Percentiles rank a stretch among this genome's conserved stretches.
Conservation (phyloP, 441 rosid species). For the Erysimum cheiri region DNA sequence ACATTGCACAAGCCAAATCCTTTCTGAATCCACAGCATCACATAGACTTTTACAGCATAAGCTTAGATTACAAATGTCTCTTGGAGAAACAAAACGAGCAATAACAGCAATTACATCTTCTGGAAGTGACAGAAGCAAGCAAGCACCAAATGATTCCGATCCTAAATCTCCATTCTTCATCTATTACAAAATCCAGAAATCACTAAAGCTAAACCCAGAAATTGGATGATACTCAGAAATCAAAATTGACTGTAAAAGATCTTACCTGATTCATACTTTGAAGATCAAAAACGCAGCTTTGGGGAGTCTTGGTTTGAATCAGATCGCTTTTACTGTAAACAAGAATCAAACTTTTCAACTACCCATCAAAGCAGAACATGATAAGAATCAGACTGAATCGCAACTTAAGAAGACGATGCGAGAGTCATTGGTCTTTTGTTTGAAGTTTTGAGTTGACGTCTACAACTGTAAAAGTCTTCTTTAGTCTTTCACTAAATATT, state of each 20-base stretch:
- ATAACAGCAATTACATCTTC: constrained; percentile 73
- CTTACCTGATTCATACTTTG: constrained; percentile 7
- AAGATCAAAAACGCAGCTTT: not conserved
- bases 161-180: constrained; percentile 39
- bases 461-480: constrained; percentile 1
- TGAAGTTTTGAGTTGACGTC: constrained; percentile 27
- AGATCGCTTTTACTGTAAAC: not conserved
- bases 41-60: constrained; percentile 61
- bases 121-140: constrained; percentile 68
- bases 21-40: constrained; percentile 59
- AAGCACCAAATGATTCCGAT: constrained; percentile 56
- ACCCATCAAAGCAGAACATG: not conserved
- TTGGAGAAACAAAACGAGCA: constrained; percentile 63
- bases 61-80: constrained; percentile 68
- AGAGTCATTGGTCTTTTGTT: constrained; percentile 3
- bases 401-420: not conserved
- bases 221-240: not conserved
- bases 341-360: constrained; percentile 1
- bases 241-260: not conserved
- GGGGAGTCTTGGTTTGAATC: not conserved
- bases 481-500: not conserved
- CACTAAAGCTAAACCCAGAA: constrained; percentile 29
- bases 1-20: constrained; percentile 78
- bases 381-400: not conserved
- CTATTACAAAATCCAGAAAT: not conserved